A percentile compares a stretch with the other conserved stretches of the same genome.
Evolutionary conservation across 306 rosid genomes (phyloP).

Genomic region (Oemleria cerasiformis): DNA sequence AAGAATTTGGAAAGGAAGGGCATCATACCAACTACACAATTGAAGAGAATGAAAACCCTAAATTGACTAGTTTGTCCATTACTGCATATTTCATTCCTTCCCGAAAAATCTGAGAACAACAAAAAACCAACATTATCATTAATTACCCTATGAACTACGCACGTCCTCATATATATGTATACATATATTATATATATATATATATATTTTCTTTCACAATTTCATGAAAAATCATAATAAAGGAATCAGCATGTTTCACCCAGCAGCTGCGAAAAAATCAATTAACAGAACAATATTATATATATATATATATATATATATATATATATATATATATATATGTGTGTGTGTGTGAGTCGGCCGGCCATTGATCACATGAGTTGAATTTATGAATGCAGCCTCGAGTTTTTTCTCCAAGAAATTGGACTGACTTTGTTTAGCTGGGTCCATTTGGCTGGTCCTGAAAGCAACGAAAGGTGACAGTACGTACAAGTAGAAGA

Average conservation of each 20-base stretch:
- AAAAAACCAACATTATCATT: too few relatives aligned
- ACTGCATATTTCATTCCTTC: too few relatives aligned
- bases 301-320: background rate
- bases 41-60: too few relatives aligned
- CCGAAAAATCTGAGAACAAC: too few relatives aligned
- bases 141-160: too few relatives aligned
- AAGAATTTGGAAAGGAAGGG: too few relatives aligned
- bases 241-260: background rate
- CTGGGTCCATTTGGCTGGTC: slow-evolving; percentile 12
- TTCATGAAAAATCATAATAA: background rate
- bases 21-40: too few relatives aligned
- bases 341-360: background rate
- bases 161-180: too few relatives aligned
- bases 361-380: background rate
- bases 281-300: background rate
- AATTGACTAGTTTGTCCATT: too few relatives aligned
- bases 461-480: slow-evolving; percentile 15
- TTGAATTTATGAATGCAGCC: background rate
- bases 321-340: background rate
- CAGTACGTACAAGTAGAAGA: background rate
- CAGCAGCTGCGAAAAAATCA: background rate
- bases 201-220: background rate
- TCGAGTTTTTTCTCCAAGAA: background rate
- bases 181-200: too few relatives aligned
- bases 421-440: background rate